phyloP scores from a whole-genome alignment of 228 moss, liverwort and hornwort species.

The Sphagnum fallax region DNA sequence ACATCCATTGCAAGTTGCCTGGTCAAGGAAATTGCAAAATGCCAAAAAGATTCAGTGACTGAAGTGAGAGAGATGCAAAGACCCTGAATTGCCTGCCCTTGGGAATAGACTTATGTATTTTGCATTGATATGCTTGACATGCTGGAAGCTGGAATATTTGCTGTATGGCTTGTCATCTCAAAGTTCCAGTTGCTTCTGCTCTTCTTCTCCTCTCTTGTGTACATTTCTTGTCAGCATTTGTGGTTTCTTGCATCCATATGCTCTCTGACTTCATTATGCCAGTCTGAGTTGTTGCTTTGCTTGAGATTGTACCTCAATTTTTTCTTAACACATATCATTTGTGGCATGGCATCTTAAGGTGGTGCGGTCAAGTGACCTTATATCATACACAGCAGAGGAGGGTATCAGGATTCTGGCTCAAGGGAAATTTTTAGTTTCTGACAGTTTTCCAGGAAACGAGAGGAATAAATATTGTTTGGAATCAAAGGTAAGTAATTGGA shows the following conservation, averaged over 20 bases:
- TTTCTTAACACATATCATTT: too few relatives aligned
- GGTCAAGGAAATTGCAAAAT: constrained; percentile 81
- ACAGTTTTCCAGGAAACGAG: constrained; percentile 85
- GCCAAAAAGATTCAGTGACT: constrained; percentile 58
- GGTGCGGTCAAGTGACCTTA: constrained; percentile 71
- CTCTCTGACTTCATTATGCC: too few relatives aligned
- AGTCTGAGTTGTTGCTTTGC: too few relatives aligned
- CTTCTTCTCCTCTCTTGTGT: neutral
- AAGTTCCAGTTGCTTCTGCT: neutral
- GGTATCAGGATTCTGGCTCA: constrained; percentile 70
- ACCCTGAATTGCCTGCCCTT: neutral
- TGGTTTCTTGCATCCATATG: too few relatives aligned
- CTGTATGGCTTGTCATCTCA: neutral
- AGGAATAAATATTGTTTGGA: constrained; percentile 78
- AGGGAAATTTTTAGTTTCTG: constrained; percentile 76
- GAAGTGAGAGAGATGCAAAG: constrained; percentile 36
- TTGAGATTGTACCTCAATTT: too few relatives aligned
- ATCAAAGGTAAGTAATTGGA: constrained; percentile 56
- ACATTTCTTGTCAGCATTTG: too few relatives aligned
- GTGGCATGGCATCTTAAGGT: constrained; percentile 25
- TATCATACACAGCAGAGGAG: constrained; percentile 80
- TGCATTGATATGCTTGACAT: neutral
- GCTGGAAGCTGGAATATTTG: neutral
- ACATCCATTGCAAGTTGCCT: constrained; percentile 62
- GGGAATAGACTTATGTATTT: neutral